Evolutionary conservation across 352 stramenopile genomes (phyloP).

Genomic region (Lagenidium sp.): DNA sequence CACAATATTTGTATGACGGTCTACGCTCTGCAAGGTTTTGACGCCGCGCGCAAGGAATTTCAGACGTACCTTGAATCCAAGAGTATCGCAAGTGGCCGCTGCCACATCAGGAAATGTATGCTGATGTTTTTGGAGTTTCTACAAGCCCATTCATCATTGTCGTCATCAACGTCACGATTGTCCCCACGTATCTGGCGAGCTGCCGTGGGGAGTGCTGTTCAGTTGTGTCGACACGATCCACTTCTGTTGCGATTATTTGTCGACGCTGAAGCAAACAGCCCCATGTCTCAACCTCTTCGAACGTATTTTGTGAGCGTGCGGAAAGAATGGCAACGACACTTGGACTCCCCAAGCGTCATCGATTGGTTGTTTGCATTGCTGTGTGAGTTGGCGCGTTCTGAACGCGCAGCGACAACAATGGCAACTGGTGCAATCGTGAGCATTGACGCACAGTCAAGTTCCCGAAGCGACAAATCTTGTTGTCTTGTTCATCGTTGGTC

Average conservation of each 20-base stretch:
- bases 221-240: constrained; percentile 27
- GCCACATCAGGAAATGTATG: constrained; percentile 8
- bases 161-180: constrained; percentile 22
- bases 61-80: constrained; percentile 7
- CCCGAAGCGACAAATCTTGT: constrained; percentile 15
- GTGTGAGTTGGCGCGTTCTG: constrained; percentile 46
- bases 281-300: constrained; percentile 61
- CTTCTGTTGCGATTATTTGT: constrained; percentile 64
- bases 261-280: constrained; percentile 59
- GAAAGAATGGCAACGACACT: constrained; percentile 33
- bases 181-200: constrained; percentile 46
- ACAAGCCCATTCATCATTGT: constrained; percentile 34
- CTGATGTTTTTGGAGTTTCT: constrained; percentile 48
- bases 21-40: constrained; percentile 39
- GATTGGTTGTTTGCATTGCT: constrained; percentile 75
- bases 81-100: too few species aligned
- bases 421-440: not conserved
- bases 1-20: constrained; percentile 54
- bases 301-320: constrained; percentile 42
- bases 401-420: constrained; percentile 17
- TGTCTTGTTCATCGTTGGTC: constrained; percentile 66
- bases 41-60: constrained; percentile 40
- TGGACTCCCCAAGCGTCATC: constrained; percentile 47
- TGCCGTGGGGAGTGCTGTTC: constrained; percentile 24
- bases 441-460: not conserved